Base-by-base conservation (phyloP, 352 stramenopile species). In the Phytopythium chamaehyphon region DNA sequence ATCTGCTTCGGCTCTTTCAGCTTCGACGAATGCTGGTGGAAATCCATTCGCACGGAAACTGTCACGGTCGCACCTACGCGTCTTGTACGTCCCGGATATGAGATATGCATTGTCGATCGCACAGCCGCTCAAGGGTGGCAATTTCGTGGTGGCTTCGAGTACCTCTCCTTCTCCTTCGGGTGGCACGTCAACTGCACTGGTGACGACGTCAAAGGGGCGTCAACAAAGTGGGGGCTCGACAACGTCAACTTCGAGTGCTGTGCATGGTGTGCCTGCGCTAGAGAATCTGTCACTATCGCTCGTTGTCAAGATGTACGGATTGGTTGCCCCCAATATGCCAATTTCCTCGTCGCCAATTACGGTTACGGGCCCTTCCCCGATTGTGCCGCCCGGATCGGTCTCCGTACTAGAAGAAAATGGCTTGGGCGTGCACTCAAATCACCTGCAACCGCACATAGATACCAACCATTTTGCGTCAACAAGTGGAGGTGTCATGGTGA, bases 291-390 rank as follows among this genome's bases (percentile, higher is more conserved):
- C 82, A 0, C 57, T 93, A 15, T 78, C 78, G 1, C 59, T 88
- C 8, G 83, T 95, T 21, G 73, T 90, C 38, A 85, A 85, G 36
- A 89, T 93, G 77, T 95, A 95, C 49, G 86, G 82, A 10, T 69
- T 95, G 1, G 76, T 88, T 31, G 72, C 82, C 12, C 81, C 81
- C 31, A 88, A 79, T 36, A 69, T 85, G 11, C 76, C 76, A 10
- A 65, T 89, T 23, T 65, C 71, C 6, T 64, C 77, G 11, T 67
- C 69, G 14, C 59, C 72, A 12, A 71, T 81, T 21, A 71, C 64
- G 19, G 45, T 73, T 2, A 71, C 68, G 10, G 68, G 68, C 0
- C 64, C 61, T 19, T 69, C 68, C 3, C 62, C 68, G 14, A 39
- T 66, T 22, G 47, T 70, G 36, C 51, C 63, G 42, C 53, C 66